Conservation (phyloP, 352 stramenopile genomes). For the Globisporangium viniferum region DNA sequence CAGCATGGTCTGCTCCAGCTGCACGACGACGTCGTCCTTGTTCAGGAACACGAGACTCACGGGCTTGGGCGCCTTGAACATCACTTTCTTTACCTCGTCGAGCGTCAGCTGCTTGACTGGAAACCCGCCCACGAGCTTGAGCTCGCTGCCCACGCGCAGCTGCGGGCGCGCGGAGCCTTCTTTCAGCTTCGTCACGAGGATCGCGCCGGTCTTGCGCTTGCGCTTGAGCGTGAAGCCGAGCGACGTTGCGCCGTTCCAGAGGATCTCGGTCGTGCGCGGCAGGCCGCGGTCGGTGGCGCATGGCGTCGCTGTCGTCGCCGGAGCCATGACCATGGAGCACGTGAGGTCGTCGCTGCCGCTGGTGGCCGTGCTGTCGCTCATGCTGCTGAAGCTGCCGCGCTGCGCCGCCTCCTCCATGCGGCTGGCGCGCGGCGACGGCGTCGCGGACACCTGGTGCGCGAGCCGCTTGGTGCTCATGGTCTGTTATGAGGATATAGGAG, state of each 20-base stretch:
- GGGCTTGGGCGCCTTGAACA: constrained; percentile 66
- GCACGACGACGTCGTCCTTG: constrained; percentile 24
- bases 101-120: constrained; percentile 67
- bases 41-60: constrained; percentile 82
- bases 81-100: constrained; percentile 74
- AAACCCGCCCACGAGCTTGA: constrained; percentile 75
- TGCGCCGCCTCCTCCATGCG: constrained; percentile 3
- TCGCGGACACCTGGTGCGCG: constrained; percentile 19
- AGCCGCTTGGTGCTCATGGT: constrained; percentile 18
- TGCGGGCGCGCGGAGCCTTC: constrained; percentile 22
- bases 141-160: constrained; percentile 60
- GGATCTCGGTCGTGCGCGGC: constrained; percentile 60
- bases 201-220: constrained; percentile 55
- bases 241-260: constrained; percentile 54
- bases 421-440: constrained; percentile 16
- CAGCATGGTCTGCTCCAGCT: constrained; percentile 24
- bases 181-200: constrained; percentile 66
- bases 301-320: background rate
- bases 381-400: constrained; percentile 8
- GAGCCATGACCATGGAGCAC: background rate
- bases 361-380: constrained; percentile 1
- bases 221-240: constrained; percentile 77
- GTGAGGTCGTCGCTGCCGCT: background rate
- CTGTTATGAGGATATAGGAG: background rate
- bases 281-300: background rate